phyloP scores from a whole-genome alignment of 176 grass and related monocot species.

The Bonia amplexicaulis region DNA sequence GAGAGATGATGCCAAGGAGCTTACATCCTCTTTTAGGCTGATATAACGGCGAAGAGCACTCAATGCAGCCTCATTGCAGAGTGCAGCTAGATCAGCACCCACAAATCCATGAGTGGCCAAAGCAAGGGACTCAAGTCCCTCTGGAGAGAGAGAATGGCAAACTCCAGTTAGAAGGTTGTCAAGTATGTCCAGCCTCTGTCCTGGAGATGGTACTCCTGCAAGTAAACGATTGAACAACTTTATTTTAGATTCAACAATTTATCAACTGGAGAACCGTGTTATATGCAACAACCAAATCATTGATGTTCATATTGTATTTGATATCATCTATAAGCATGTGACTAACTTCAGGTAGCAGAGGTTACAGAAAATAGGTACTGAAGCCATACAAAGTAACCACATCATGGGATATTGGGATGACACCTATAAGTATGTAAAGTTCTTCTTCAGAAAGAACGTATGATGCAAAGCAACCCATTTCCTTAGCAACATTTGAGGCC shows the following conservation, averaged over 20 bases:
- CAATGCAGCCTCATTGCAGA: conserved; percentile 80
- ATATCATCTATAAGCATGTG: background rate
- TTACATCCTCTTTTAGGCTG: conserved; percentile 38
- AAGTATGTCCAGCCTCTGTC: conserved; percentile 87
- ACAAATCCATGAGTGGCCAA: conserved; percentile 80
- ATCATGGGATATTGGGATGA: background rate
- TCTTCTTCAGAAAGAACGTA: background rate
- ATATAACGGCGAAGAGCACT: conserved; percentile 65
- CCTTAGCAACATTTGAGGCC: background rate
- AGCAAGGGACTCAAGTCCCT: conserved; percentile 54
- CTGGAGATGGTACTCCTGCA: conserved; percentile 82
- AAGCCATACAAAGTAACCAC: background rate
- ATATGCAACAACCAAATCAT: background rate
- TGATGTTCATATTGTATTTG: background rate
- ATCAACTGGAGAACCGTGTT: conserved; percentile 2
- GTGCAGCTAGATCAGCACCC: conserved; percentile 90
- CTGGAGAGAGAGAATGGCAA: conserved; percentile 50
- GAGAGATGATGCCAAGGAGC: conserved; percentile 50
- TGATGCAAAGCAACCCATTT: background rate
- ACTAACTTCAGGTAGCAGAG: background rate
- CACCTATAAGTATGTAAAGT: background rate
- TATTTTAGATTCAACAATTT: background rate
- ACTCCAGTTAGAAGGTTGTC: conserved; percentile 44
- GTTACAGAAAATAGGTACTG: background rate
- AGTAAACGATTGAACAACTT: background rate